These are phyloP conservation scores for Chaetothyriales sp. DNA, from an alignment of 2,329 filamentous ascomycete species.

Conservation along the genomic window DNA sequence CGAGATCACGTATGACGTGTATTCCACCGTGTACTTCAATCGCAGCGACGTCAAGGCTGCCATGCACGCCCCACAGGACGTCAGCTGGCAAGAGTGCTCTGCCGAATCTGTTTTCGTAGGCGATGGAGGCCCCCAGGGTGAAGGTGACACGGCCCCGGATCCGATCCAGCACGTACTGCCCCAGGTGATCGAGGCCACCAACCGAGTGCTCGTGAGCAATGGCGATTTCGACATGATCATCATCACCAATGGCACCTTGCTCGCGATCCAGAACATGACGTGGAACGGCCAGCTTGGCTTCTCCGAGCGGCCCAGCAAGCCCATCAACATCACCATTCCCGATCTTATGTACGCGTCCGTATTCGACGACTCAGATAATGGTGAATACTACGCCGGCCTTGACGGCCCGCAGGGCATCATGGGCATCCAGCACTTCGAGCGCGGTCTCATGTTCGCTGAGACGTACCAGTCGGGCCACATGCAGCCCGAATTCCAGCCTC, in stretches of 20 bases:
- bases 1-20: slow-evolving; percentile 44
- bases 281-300: slow-evolving; percentile 12
- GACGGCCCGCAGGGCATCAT: slow-evolving; percentile 14
- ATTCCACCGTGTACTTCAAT: slow-evolving; percentile 53
- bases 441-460: slow-evolving; percentile 27
- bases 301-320: slow-evolving; percentile 5
- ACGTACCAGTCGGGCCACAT: slow-evolving; percentile 25
- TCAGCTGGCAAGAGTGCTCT: slow-evolving; percentile 8
- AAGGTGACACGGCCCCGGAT: slow-evolving; percentile 8
- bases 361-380: slow-evolving; percentile 1
- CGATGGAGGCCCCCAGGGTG: slow-evolving; percentile 7
- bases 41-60: slow-evolving; percentile 54
- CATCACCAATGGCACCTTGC: slow-evolving; percentile 2
- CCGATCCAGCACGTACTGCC: slow-evolving; percentile 3
- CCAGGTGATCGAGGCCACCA: slow-evolving; percentile 2
- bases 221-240: slow-evolving; percentile 3
- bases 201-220: slow-evolving; percentile 2
- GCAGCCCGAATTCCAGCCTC: slow-evolving; percentile 25
- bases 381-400: slow-evolving; percentile 2
- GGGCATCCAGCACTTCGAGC: slow-evolving; percentile 25
- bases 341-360: slow-evolving; percentile 10
- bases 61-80: slow-evolving; percentile 44
- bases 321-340: slow-evolving; percentile 9
- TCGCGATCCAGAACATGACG: slow-evolving; percentile 15
- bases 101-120: slow-evolving; percentile 8